Evolutionary conservation across 768 basidiomycete species (phyloP), one percentile per base, ranked within the genome.

Genomic region (Pisolithus sp.): DNA sequence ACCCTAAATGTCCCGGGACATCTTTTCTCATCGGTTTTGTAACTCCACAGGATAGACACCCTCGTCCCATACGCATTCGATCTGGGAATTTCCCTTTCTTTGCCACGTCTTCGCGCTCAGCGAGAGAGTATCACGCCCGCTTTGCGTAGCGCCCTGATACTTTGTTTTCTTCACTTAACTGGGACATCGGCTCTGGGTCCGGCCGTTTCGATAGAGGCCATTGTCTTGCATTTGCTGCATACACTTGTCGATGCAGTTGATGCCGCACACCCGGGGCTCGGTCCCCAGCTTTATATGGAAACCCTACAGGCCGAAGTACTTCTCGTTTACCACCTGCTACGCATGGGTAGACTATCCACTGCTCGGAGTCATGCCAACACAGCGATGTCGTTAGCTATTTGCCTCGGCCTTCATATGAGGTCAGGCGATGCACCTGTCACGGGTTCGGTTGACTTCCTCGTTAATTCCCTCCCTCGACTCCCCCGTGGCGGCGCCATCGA

Each of bases 11-110:
- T 18, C 17, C n/a, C 18, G 5, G 24, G 23, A 43, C 15, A 24
- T 7, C 23, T 5, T 21, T 12, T 2, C 13, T 43, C 23, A 21
- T 21, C 4, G 20, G 7, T 43, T 15, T 28, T 7, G 13, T 13
- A 7, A 36, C 17, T 18, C 12, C 10, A 45, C 53, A 68, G 66
- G 8, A 26, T 68, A 43, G 51, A 58, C 24, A 42, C 52, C 24
- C 82, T 91, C 60, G 62, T 82, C 12, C 78, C 76, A 13, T 74
- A 86, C 57, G 74, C 78, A 0, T 62, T 71, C 34, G 76, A 81
- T 57, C 74, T 86, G 51, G 84, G 84, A 5, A 81, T 89, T 60
- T 89, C 88, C 65, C 77, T 90, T 50, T 66, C 81, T 55, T 42
- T 67, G 3, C 56, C 66, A 6, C 75, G 80, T 4, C 79, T 86